A percentile compares a stretch with the other conserved stretches of the same genome.
Conservation (phyloP, 2,329 filamentous ascomycete species). For the Pyrenophora teres region DNA sequence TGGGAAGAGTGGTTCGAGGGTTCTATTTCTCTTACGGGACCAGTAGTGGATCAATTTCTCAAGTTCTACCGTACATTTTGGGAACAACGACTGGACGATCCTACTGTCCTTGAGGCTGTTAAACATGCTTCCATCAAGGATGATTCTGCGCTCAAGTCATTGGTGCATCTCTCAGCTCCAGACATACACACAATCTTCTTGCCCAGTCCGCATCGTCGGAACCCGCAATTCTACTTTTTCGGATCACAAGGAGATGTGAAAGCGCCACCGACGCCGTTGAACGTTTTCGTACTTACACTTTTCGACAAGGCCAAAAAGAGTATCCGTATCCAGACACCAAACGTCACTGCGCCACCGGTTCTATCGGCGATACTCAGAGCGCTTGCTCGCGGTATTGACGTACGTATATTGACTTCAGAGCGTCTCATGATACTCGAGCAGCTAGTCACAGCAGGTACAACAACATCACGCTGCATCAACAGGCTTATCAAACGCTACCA, state of each 20-base stretch:
- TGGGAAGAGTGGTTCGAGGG: slow-evolving; percentile 90
- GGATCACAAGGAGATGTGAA: slow-evolving; percentile 48
- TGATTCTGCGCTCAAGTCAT: slow-evolving; percentile 3
- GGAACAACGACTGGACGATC: slow-evolving; percentile 49
- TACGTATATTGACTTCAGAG: slow-evolving; percentile 69
- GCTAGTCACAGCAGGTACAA: slow-evolving; percentile 76
- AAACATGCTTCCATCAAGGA: slow-evolving; percentile 1
- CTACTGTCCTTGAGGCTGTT: neutral
- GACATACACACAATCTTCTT: slow-evolving; percentile 65
- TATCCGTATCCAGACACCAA: slow-evolving; percentile 77
- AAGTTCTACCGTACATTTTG: slow-evolving; percentile 73
- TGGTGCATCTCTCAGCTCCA: slow-evolving; percentile 1
- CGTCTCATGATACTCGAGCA: slow-evolving; percentile 80
- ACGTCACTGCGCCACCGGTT: slow-evolving; percentile 71
- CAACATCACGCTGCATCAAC: slow-evolving; percentile 67
- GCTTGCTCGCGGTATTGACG: slow-evolving; percentile 67
- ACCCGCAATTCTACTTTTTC: slow-evolving; percentile 64
- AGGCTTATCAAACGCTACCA: slow-evolving; percentile 63
- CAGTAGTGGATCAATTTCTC: slow-evolving; percentile 64
- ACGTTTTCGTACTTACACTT: slow-evolving; percentile 65
- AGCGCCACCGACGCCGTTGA: slow-evolving; percentile 71
- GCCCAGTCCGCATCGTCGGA: slow-evolving; percentile 73
- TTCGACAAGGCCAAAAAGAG: slow-evolving; percentile 61
- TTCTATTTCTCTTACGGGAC: slow-evolving; percentile 68
- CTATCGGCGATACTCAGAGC: slow-evolving; percentile 65